Percentiles rank a stretch among this genome's conserved stretches.
Evolutionary conservation across 2,329 filamentous ascomycete species (phyloP).

Genomic region (Cladosporium velox): DNA sequence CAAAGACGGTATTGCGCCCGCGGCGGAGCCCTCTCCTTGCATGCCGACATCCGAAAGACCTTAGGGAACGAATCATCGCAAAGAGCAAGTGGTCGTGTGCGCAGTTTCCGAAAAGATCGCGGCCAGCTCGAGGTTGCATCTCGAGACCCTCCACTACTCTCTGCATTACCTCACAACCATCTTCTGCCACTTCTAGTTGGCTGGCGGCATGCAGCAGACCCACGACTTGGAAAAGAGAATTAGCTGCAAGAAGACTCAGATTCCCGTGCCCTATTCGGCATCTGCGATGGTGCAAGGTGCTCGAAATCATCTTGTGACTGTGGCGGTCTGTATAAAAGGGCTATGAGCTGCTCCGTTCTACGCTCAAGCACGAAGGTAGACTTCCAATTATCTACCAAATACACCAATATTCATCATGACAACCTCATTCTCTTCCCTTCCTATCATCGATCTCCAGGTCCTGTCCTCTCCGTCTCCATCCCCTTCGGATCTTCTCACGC

Average conservation of each 20-base stretch:
- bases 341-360: not conserved
- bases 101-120: constrained; percentile 13
- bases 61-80: constrained; percentile 19
- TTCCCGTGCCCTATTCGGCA: not conserved
- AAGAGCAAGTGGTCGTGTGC: constrained; percentile 10
- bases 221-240: not conserved
- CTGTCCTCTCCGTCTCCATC: constrained; percentile 35
- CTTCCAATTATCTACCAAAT: not conserved
- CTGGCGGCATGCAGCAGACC: not conserved
- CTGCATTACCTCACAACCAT: constrained; percentile 16
- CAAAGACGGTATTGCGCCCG: not conserved
- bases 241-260: constrained; percentile 1
- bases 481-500: constrained; percentile 31
- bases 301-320: not conserved
- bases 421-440: constrained; percentile 46
- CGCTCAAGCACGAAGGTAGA: not conserved
- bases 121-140: not conserved
- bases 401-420: constrained; percentile 40
- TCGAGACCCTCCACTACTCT: not conserved
- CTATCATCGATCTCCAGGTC: constrained; percentile 45
- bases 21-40: constrained; percentile 6
- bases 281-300: not conserved
- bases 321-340: constrained; percentile 1
- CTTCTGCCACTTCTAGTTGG: constrained; percentile 8
- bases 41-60: not conserved